These are phyloP conservation scores for Penicillium sp. DNA, from an alignment of 2,329 filamentous ascomycete genomes.

Conservation along the genomic window DNA sequence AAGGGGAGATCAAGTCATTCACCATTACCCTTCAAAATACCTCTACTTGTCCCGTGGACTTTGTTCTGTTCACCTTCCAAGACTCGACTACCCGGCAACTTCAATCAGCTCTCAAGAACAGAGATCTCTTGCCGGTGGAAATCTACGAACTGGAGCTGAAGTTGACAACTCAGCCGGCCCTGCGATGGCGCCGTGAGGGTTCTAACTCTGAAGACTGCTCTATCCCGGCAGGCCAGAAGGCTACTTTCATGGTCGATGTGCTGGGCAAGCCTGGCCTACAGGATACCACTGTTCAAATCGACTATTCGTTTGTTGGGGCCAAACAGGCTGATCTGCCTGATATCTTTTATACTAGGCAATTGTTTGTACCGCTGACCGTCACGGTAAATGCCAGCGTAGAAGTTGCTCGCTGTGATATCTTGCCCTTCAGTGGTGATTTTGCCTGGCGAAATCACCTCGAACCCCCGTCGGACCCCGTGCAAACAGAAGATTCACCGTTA, in stretches of 20 bases:
- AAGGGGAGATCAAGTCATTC: constrained; percentile 80
- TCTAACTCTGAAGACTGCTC: constrained; percentile 51
- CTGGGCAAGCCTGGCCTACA: constrained; percentile 83
- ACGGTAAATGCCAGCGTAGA: constrained; percentile 93
- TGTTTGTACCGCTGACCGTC: constrained; percentile 76
- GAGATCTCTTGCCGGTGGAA: constrained; percentile 75
- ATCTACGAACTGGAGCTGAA: constrained; percentile 84
- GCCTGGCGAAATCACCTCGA: constrained; percentile 57
- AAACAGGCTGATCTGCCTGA: constrained; percentile 66
- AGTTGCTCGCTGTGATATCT: constrained; percentile 73
- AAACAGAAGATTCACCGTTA: constrained; percentile 11
- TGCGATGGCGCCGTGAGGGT: constrained; percentile 54
- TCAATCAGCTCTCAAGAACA: constrained; percentile 71
- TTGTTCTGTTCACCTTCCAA: constrained; percentile 84
- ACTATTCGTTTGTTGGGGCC: constrained; percentile 80
- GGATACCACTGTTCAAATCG: constrained; percentile 74
- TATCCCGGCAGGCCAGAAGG: constrained; percentile 67
- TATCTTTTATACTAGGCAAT: constrained; percentile 79
- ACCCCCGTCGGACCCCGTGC: constrained; percentile 3
- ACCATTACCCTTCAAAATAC: constrained; percentile 78
- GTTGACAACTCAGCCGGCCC: constrained; percentile 70
- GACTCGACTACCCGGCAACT: constrained; percentile 81
- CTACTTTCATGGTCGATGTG: constrained; percentile 79
- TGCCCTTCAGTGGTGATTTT: constrained; percentile 69
- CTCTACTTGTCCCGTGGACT: constrained; percentile 74